Evolutionary conservation across 306 rosid species (phyloP), one percentile per base, ranked within the genome.

Genomic region (Corylus americana): DNA sequence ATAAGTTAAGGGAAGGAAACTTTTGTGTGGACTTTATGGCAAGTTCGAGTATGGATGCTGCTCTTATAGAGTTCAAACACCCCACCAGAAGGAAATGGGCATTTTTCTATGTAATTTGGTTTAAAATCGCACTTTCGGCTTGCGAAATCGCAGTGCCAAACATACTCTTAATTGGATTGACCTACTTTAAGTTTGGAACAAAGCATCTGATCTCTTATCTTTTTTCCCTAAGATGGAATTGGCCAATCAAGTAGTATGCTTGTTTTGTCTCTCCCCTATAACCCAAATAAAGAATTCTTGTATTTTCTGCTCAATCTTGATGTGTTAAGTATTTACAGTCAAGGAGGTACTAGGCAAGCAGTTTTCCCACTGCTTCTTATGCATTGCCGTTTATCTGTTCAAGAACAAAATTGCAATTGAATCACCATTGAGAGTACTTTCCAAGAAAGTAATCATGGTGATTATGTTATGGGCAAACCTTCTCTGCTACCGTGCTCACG

Each of bases 391-490:
- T 59, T 10, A 59, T 22, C 66, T 59, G 37, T 12, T 59, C 29
- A 29, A 9, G 64, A 58, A 58, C 27, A 27, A 58, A 58, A 20
- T 58, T 8, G 35, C 11, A 27, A 37, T 37, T 58, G 64, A 58
- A 58, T 58, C 64, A 20, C 37, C 35, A 20, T 39, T 58, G 37
- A 25, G 25, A 4, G 45, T 42, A 5, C 45, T 42, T 42, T 42
- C 45, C 45, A 42, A 37, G 71, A 64, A n/a, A 16, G 37, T 64
- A 35, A 22, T 59, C 72, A 14, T 13, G 14, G 45, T 55, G 35
- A 71, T 78, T 45, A 81, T 57, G 76, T 76, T 68, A 53, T 42
- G 69, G 39, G 57, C 53, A 71, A 47, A 20, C 73, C 68, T 80
- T 67, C 78, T 73, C 59, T 20, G n/a, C 53, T 50, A 74, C 64